Base-by-base conservation (phyloP, 495 filamentous ascomycete genomes). In the Xylaria grammica region DNA sequence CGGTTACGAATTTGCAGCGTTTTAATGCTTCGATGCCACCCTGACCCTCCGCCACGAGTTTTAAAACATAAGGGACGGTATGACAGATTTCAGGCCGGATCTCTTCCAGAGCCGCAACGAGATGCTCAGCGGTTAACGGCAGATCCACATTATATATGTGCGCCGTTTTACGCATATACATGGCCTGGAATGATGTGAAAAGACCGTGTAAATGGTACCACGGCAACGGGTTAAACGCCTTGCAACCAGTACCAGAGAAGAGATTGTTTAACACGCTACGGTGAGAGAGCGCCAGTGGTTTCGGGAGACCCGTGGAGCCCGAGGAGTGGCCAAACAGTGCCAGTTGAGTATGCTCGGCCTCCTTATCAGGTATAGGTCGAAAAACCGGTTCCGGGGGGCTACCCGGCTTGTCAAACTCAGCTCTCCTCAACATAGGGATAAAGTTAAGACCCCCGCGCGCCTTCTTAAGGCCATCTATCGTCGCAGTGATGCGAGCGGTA, bases 241-340 rank as follows among this genome's bases (percentile, higher is more conserved):
- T 83, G 19, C 83, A 32, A 65, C 74, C 15, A 63, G 75, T 63
- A 65, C 72, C 57, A 70, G 71, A 24, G 62, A 73, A 62, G 69
- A 79, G 26, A 67, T 82, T 78, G 77, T 79, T 58, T 73, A 75
- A 32, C 27, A 69, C 49, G 53, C 69, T 65, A n/a, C 44, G 65
- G 20, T 79, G 73, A 24, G 69, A 75, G 34, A 74, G 68, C 15
- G 70, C 54, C n/a, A 78, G 57, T 38, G 85, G 82, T 63, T 89
- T 88, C 0, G 85, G 86, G 10, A 79, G 77, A 0, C 86, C 85
- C 1, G 85, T 89, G 0, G 84, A 86, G 2, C 86, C 86, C 0
- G 84, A 86, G 0, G 84, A 87, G 68, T 88, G 86, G 48, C 84
- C 73, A 15, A 87, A 86, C 42, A 85, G 62, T 6, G 69, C 74